These are phyloP conservation scores for Lodderomyces elongisporus DNA, from an alignment of 1,139 yeast genomes.

Conservation along the genomic window DNA sequence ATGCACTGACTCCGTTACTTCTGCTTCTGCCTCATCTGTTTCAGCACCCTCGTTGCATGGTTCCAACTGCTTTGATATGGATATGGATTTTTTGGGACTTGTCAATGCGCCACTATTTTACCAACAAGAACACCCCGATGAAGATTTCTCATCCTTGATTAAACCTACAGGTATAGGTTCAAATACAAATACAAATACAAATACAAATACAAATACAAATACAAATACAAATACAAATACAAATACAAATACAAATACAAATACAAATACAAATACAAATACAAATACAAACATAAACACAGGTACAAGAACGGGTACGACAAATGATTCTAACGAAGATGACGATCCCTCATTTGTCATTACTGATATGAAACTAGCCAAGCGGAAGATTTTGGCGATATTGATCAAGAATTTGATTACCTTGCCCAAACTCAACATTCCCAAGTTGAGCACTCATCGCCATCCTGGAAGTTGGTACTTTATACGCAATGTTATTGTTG, in stretches of 20 bases:
- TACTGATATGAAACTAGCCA: conserved; percentile 17
- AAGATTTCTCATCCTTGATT: conserved; percentile 29
- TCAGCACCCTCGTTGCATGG: conserved; percentile 1
- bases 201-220: conserved; percentile 20
- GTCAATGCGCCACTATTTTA: conserved; percentile 28
- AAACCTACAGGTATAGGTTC: conserved; percentile 11
- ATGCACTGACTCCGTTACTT: conserved; percentile 7
- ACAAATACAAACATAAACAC: too few relatives aligned
- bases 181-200: conserved; percentile 13
- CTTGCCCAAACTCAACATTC: conserved; percentile 32
- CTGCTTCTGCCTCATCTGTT: conserved; percentile 3
- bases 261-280: conserved; percentile 30
- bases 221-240: conserved; percentile 19
- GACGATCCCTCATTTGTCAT: conserved; percentile 15
- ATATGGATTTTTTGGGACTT: conserved; percentile 20
- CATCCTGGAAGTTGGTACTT: conserved; percentile 44
- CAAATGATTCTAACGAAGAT: too few relatives aligned
- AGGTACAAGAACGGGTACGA: too few relatives aligned
- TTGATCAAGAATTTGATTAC: conserved; percentile 26
- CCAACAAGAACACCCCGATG: conserved; percentile 26
- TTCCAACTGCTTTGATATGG: conserved; percentile 15
- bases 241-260: conserved; percentile 23
- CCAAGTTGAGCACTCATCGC: conserved; percentile 35
- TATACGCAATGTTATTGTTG: conserved; percentile 36
- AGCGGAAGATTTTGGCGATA: conserved; percentile 19